A percentile compares a stretch with the other conserved stretches of the same genome.
phyloP scores from a whole-genome alignment of 306 rosid genomes.

The Styphnolobium japonicum region DNA sequence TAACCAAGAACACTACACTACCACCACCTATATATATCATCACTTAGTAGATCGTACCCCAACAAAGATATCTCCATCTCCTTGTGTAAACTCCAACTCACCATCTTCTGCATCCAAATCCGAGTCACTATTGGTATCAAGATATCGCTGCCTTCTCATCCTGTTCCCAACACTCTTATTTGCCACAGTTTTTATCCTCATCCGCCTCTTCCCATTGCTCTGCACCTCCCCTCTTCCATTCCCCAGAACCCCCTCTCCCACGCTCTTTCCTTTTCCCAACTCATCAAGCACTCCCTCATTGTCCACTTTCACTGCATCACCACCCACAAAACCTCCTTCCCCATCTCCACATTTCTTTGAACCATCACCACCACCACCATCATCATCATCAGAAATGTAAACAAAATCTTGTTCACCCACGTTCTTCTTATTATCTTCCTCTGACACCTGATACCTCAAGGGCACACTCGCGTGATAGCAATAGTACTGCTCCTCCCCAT shows the following conservation, averaged over 20 bases:
- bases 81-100: conserved; percentile 43
- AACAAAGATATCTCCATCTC: conserved; percentile 43
- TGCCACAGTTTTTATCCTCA: conserved; percentile 46
- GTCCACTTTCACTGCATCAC: no score
- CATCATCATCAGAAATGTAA: conserved; percentile 26
- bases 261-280: conserved; percentile 15
- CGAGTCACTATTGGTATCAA: background rate
- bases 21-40: background rate
- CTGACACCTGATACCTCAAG: conserved; percentile 23
- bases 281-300: no score
- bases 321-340: no score
- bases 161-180: conserved; percentile 33
- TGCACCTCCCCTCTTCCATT: background rate
- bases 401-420: background rate
- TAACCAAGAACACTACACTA: background rate
- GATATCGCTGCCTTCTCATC: background rate
- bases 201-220: conserved; percentile 30
- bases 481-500: conserved; percentile 46
- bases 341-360: no score
- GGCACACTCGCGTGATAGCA: conserved; percentile 34
- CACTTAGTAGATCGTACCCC: conserved; percentile 17
- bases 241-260: background rate
- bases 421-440: background rate
- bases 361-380: background rate
- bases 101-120: conserved; percentile 22